These are phyloP conservation scores for Torulaspora gathmanii DNA, from an alignment of 805 yeast species.

Conservation along the genomic window DNA sequence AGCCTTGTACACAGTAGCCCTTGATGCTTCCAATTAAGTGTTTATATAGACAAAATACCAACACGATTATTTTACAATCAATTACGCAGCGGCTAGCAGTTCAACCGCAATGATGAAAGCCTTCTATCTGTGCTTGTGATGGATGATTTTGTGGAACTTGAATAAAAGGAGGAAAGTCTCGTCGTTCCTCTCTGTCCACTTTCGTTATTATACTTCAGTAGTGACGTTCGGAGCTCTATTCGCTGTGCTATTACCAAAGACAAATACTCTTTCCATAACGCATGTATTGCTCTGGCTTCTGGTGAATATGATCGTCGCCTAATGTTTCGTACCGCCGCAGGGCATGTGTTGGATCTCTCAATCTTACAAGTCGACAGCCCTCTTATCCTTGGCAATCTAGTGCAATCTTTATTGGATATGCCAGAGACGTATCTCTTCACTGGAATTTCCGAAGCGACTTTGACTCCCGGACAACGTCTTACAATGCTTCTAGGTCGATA, in stretches of 20 bases:
- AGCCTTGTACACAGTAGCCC: neutral
- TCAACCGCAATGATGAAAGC: constrained; percentile 1
- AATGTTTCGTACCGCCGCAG: constrained; percentile 12
- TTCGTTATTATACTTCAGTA: neutral
- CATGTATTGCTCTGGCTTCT: constrained; percentile 9
- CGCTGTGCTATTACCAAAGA: constrained; percentile 33
- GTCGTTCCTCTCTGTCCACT: neutral
- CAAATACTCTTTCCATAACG: constrained; percentile 36
- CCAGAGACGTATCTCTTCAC: constrained; percentile 2
- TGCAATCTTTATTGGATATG: constrained; percentile 4
- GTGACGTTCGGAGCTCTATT: constrained; percentile 31
- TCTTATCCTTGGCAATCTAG: constrained; percentile 3
- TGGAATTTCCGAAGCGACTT: constrained; percentile 6
- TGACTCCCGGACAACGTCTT: constrained; percentile 4
- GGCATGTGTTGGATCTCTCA: constrained; percentile 16
- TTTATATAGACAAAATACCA: neutral
- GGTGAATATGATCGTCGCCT: constrained; percentile 10
- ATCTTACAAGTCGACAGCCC: neutral
- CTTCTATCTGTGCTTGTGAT: neutral
- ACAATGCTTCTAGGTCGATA: constrained; percentile 6
- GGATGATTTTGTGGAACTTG: constrained; percentile 2
- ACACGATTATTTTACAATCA: neutral
- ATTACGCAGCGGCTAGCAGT: neutral
- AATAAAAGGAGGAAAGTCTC: neutral
- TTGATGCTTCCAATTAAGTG: neutral